phyloP scores from a whole-genome alignment of 73 alveolate species.

The Uronychia setigera region DNA sequence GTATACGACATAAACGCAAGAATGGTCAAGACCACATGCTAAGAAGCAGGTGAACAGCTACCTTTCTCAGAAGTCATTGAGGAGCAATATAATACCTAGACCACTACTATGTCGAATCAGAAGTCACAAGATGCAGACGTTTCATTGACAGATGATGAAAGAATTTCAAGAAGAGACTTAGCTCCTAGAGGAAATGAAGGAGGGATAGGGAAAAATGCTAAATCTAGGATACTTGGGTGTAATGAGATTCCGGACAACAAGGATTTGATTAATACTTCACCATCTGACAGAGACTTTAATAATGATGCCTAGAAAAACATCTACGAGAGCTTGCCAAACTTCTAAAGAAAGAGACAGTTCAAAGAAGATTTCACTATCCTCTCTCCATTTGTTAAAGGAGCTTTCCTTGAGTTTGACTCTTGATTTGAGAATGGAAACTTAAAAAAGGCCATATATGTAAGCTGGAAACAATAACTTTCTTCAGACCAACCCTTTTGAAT shows the following conservation, averaged over 20 bases:
- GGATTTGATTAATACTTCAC: not conserved
- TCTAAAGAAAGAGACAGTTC: not conserved
- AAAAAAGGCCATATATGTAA: not conserved
- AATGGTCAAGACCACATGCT: not conserved
- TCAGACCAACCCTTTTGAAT: slow-evolving; percentile 2
- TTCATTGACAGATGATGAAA: not conserved
- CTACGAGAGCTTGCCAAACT: not conserved
- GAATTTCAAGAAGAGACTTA: not conserved
- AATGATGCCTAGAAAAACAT: not conserved
- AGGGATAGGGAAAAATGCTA: not conserved
- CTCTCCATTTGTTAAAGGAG: not conserved
- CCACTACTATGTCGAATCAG: too few relatives aligned
- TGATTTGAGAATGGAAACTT: not conserved
- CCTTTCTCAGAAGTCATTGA: not conserved
- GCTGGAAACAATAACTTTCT: not conserved
- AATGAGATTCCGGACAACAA: not conserved
- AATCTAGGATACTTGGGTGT: not conserved
- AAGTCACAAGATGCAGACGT: too few relatives aligned
- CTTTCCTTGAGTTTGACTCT: not conserved
- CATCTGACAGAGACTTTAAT: not conserved
- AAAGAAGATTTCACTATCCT: not conserved
- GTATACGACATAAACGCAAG: not conserved
- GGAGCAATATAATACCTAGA: too few relatives aligned
- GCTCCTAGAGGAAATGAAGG: not conserved
- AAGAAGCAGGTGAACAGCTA: not conserved